phyloP scores from a whole-genome alignment of 805 yeast genomes.

The Candida krabiensis region DNA sequence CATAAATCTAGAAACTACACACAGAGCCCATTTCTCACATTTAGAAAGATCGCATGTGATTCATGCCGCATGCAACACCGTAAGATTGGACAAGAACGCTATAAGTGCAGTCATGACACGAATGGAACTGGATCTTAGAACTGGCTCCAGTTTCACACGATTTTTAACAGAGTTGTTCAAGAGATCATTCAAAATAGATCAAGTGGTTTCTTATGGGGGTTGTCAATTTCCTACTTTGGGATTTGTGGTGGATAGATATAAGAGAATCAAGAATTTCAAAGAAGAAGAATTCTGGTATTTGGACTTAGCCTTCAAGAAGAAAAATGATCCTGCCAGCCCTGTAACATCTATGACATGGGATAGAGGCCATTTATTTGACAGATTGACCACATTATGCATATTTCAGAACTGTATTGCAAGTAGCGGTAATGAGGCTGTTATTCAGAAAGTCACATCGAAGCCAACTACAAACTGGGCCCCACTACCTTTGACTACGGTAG shows the following conservation, averaged over 20 bases:
- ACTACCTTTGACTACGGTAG: conserved; percentile 90
- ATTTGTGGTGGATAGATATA: conserved; percentile 89
- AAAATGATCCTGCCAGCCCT: conserved; percentile 24
- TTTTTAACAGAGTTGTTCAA: conserved; percentile 59
- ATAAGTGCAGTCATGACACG: conserved; percentile 86
- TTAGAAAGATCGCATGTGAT: conserved; percentile 73
- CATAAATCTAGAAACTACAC: conserved; percentile 48
- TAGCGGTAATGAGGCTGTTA: conserved; percentile 46
- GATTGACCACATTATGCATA: conserved; percentile 58
- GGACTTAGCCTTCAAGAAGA: conserved; percentile 49
- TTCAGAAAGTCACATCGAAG: conserved; percentile 50
- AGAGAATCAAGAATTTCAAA: conserved; percentile 66
- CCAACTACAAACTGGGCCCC: conserved; percentile 83
- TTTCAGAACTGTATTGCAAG: conserved; percentile 64
- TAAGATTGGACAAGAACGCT: conserved; percentile 58
- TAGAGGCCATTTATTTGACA: conserved; percentile 70
- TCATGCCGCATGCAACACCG: conserved; percentile 72
- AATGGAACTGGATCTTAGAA: conserved; percentile 81
- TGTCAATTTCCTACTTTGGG: conserved; percentile 98
- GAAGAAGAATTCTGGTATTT: conserved; percentile 84
- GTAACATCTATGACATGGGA: conserved; percentile 65
- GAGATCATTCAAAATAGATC: conserved; percentile 28
- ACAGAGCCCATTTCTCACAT: conserved; percentile 86
- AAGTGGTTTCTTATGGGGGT: conserved; percentile 73
- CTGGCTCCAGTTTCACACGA: conserved; percentile 89